Evolutionary conservation across 1,284 basidiomycete species (phyloP).

Genomic region (Microstroma glucosiphilum): DNA sequence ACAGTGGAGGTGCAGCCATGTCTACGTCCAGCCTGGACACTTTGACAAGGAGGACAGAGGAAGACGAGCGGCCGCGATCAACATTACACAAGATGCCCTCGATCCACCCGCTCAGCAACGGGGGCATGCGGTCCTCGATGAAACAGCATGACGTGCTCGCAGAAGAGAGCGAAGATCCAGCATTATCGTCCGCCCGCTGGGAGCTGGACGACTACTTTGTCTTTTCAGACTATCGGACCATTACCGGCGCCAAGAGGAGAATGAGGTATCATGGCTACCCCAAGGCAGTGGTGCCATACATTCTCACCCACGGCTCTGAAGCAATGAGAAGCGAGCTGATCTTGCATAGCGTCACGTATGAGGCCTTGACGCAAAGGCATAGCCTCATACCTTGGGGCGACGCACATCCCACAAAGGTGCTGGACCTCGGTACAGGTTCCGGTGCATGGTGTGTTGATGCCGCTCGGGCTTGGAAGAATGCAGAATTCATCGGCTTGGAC

Average conservation of each 20-base stretch:
- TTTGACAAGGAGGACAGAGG: not conserved
- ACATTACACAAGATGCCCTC: not conserved
- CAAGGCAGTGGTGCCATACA: conserved; percentile 25
- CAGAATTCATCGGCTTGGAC: conserved; percentile 40
- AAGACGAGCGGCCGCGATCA: not conserved
- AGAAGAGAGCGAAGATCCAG: not conserved
- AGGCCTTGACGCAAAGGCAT: conserved; percentile 6
- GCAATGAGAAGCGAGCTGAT: conserved; percentile 22
- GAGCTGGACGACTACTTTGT: conserved; percentile 27
- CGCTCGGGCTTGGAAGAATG: conserved; percentile 27
- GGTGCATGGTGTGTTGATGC: conserved; percentile 34
- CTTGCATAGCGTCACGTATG: conserved; percentile 9
- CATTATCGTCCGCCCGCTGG: conserved; percentile 16
- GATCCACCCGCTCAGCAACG: not conserved
- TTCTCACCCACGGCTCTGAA: conserved; percentile 25
- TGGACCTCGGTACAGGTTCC: conserved; percentile 31
- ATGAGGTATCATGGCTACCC: conserved; percentile 25
- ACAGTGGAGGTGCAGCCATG: not conserved
- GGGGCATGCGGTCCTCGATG: not conserved
- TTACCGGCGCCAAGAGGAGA: conserved; percentile 24
- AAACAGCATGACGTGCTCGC: not conserved
- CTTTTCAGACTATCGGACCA: conserved; percentile 15
- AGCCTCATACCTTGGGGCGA: conserved; percentile 14
- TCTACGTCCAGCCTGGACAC: conserved; percentile 4
- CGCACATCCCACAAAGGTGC: conserved; percentile 22